These are phyloP conservation scores for Diophrys sp. DNA, from an alignment of 73 alveolate species.

Conservation along the genomic window DNA sequence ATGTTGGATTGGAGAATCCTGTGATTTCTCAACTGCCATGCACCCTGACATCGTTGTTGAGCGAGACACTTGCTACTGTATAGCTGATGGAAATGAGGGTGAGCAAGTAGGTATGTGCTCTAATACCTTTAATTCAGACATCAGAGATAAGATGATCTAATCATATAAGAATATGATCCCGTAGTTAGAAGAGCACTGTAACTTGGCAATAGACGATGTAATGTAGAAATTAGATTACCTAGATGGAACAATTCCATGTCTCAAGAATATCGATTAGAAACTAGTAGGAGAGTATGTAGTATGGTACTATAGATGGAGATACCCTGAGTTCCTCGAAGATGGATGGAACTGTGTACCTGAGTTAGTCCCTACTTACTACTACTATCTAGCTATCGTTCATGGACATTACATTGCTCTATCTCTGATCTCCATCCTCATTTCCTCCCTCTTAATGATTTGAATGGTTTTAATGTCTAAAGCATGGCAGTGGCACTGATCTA, in stretches of 20 bases:
- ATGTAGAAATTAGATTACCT: neutral
- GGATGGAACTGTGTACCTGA: conserved; percentile 1
- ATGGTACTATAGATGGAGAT: neutral
- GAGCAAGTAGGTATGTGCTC: neutral
- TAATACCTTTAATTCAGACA: too few species aligned
- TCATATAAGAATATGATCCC: neutral
- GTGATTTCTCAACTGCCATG: neutral
- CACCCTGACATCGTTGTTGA: neutral
- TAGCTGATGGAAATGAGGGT: neutral
- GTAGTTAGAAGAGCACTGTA: neutral
- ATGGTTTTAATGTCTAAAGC: conserved; percentile 22
- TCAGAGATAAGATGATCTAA: neutral
- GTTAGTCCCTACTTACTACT: neutral
- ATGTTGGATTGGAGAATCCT: neutral
- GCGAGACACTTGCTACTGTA: neutral
- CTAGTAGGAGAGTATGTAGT: neutral
- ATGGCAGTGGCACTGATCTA: conserved; percentile 16
- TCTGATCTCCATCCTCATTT: too few species aligned
- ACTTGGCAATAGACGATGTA: neutral
- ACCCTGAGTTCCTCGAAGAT: neutral
- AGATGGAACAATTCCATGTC: neutral
- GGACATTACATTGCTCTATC: too few species aligned
- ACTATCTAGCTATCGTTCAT: neutral
- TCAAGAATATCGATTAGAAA: too few species aligned
- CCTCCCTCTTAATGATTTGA: too few species aligned